A percentile compares a stretch with the other conserved stretches of the same genome.
These are phyloP conservation scores for Gossypium gossypioides DNA, from an alignment of 441 rosid genomes.

Conservation along the genomic window DNA sequence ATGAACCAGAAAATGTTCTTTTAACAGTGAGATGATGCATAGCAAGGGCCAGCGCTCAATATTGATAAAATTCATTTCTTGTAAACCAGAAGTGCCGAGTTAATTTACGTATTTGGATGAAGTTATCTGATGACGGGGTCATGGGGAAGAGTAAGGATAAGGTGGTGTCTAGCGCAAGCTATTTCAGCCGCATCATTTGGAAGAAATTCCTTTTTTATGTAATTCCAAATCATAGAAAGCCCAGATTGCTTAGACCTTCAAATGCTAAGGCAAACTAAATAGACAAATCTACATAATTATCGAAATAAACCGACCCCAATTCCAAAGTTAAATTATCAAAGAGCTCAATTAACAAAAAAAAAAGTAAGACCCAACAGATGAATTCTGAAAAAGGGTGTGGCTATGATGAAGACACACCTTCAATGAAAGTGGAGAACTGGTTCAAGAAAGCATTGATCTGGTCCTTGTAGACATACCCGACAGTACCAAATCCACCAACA, in stretches of 20 bases:
- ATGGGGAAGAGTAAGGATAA: not conserved
- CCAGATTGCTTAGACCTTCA: not conserved
- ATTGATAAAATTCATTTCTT: not conserved
- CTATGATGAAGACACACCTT: constrained; percentile 34
- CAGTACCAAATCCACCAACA: constrained; percentile 71
- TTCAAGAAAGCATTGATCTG: constrained; percentile 69
- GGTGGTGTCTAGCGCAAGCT: not conserved
- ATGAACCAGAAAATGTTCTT: not conserved
- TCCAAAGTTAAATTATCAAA: not conserved
- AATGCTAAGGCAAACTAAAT: not conserved
- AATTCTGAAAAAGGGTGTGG: not conserved
- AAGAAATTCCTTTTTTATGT: not conserved
- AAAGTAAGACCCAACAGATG: not conserved
- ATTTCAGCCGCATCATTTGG: not conserved
- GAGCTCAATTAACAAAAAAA: not conserved
- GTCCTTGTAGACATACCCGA: constrained; percentile 68
- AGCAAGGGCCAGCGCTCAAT: not conserved
- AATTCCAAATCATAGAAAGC: not conserved
- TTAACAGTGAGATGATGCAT: not conserved
- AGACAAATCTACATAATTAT: not conserved
- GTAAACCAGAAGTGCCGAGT: not conserved
- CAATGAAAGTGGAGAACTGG: constrained; percentile 71
- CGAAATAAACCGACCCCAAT: not conserved
- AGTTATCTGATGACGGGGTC: not conserved
- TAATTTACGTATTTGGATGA: not conserved